Evolutionary conservation across 2,329 filamentous ascomycete genomes (phyloP), one percentile per base, ranked within the genome.

Genomic region (Colletotrichum theobromicola): DNA sequence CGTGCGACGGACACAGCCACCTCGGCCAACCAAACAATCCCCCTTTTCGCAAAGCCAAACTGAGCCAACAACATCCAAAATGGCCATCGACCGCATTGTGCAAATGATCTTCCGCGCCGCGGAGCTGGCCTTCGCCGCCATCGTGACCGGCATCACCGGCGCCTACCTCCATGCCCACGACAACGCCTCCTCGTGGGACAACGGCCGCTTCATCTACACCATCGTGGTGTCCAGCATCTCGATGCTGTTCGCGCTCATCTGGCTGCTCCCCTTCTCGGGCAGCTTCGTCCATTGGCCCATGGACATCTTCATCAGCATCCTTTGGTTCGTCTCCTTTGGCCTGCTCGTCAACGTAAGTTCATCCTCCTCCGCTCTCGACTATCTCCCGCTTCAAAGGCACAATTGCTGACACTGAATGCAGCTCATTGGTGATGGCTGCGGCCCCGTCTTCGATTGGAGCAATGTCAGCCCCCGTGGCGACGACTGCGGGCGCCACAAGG

Each of bases 141-240:
- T 95, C 75, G 92, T 95, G 66, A 91, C 93, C 28, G 94, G 93
- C 75, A 87, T 95, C 75, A 91, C 93, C 73, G 93, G 92, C 66
- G 82, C 90, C 77, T 93, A 93, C 82, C 90, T 95, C 30, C 88
- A 91, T 80, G 77, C 83, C 4, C 85, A 85, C 65, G 75, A 85
- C 26, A 77, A 85, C 37, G 82, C 86, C 42, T 86, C 87, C 67
- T 83, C 86, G 74, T 92, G 90, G 88, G 84, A 87, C 21, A 84
- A 90, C 50, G 91, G 88, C 42, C 92, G 94, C 71, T 92, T 93
- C 85, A 94, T 96, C 84, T 96, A 95, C 86, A 90, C 93, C 60
- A 90, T 94, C 80, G 90, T 94, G 21, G 88, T 95, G 50, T 92
- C 94, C 4, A 92, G 88, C 24, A 80, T 96, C 21, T 91, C 92